Evolutionary conservation across 2,329 filamentous ascomycete genomes (phyloP), one percentile per base, ranked within the genome.

Genomic region (Balansia obtecta): DNA sequence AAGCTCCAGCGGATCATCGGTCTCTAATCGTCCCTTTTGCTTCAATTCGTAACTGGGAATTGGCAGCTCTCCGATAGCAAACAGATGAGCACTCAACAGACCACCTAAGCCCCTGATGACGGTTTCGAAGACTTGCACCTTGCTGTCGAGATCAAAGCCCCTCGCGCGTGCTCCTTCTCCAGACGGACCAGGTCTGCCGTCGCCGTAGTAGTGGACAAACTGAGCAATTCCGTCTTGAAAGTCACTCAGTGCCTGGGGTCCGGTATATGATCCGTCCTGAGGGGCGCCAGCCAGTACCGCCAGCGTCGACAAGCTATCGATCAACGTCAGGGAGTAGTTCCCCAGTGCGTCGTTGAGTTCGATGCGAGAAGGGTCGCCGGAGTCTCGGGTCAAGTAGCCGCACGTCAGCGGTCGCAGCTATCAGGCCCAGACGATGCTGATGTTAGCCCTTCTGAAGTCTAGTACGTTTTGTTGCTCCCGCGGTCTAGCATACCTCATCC

Each of bases 91-190:
- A 61, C 90, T 96, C 56, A 98, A 70, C 51, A 98, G 72, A 0
- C 93, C 93, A 13, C 93, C 93, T 44, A 95, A 79, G 15, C 91
- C 93, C 52, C 93, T 79, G 58, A 98, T 98, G 37, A 95, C 91
- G 0, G 91, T 97, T 71, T 98, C 93, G 62, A 98, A 98, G 39
- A 98, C 88, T 69, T 98, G 91, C 2, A 98, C 93, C 68, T 97
- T 98, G 71, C 90, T 95, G 67, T 98, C 91, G 40, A 95, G 73
- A 65, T 98, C 88, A 61, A 98, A 98, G 0, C 89, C 93, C 50
- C 82, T 78, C 3, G 83, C 82, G 55, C 88, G 76, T 51, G 77
- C 72, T 3, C 91, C 91, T 61, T 79, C 75, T 7, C 86, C 88
- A 5, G 75, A 74, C 13, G 78, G 72, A 3, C 86, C 84, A 9